phyloP scores from a whole-genome alignment of 2,329 filamentous ascomycete genomes.

The Metarhizium brunneum region DNA sequence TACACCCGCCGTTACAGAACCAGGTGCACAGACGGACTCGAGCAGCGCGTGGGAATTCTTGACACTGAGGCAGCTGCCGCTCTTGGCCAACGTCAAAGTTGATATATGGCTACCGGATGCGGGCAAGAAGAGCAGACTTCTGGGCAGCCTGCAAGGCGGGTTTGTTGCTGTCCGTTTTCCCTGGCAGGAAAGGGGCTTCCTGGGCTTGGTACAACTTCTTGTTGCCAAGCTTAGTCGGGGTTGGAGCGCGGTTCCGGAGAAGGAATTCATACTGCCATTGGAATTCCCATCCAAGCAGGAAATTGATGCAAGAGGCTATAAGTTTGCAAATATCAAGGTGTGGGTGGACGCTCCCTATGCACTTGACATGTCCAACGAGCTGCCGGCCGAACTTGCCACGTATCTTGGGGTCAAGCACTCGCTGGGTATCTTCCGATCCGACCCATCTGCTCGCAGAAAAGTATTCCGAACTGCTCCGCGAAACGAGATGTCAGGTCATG shows the following conservation, averaged over 20 bases:
- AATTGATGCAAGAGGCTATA: constrained; percentile 50
- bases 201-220: constrained; percentile 33
- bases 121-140: constrained; percentile 39
- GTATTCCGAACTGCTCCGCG: constrained; percentile 53
- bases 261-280: constrained; percentile 58
- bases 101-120: constrained; percentile 63
- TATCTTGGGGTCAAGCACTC: constrained; percentile 60
- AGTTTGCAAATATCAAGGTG: constrained; percentile 51
- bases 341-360: constrained; percentile 50
- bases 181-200: constrained; percentile 41
- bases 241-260: constrained; percentile 42
- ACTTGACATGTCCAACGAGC: constrained; percentile 47
- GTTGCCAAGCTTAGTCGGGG: constrained; percentile 43
- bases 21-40: neutral
- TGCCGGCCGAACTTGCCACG: constrained; percentile 51
- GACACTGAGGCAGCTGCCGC: constrained; percentile 60
- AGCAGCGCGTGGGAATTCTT: constrained; percentile 55
- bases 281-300: constrained; percentile 48
- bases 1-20: constrained; percentile 1
- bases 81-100: constrained; percentile 59
- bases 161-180: constrained; percentile 62
- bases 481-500: constrained; percentile 49
- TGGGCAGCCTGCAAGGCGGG: constrained; percentile 41
- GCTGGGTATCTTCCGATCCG: constrained; percentile 59
- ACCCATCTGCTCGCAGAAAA: constrained; percentile 45